Conservation (phyloP, 306 rosid genomes). For the Crotalaria pallida region DNA sequence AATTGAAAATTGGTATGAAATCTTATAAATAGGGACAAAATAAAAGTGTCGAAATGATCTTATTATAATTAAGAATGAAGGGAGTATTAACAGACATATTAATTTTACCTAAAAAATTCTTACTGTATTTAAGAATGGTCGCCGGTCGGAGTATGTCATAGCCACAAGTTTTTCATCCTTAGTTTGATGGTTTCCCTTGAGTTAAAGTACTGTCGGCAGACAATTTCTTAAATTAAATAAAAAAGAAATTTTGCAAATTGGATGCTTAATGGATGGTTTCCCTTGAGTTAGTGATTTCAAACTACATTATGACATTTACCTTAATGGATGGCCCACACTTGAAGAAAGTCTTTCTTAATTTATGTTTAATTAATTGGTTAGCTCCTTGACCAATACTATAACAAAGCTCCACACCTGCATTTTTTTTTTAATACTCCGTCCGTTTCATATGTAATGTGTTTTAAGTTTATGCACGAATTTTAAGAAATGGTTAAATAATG, state of each 20-base stretch:
- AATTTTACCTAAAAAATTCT: too few relatives aligned
- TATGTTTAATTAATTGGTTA: neutral
- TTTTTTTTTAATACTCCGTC: too few relatives aligned
- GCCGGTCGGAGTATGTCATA: neutral
- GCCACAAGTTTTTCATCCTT: neutral
- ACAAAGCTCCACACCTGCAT: neutral
- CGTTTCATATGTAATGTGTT: too few relatives aligned
- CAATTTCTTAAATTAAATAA: neutral
- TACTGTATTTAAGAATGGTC: too few relatives aligned
- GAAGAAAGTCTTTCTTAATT: neutral
- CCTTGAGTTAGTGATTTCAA: neutral
- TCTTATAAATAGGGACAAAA: too few relatives aligned
- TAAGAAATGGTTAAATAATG: too few relatives aligned
- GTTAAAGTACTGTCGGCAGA: neutral
- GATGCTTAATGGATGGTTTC: too few relatives aligned
- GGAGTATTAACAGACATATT: too few relatives aligned
- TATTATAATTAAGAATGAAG: too few relatives aligned
- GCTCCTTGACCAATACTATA: neutral
- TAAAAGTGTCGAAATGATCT: too few relatives aligned
- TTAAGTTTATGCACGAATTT: too few relatives aligned
- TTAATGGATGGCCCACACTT: neutral
- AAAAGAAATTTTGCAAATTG: neutral
- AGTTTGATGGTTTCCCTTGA: neutral
- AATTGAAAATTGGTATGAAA: too few relatives aligned
- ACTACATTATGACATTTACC: neutral